Evolutionary conservation across 1,284 basidiomycete species (phyloP).

Genomic region (Tetrapyrgos nigripes): DNA sequence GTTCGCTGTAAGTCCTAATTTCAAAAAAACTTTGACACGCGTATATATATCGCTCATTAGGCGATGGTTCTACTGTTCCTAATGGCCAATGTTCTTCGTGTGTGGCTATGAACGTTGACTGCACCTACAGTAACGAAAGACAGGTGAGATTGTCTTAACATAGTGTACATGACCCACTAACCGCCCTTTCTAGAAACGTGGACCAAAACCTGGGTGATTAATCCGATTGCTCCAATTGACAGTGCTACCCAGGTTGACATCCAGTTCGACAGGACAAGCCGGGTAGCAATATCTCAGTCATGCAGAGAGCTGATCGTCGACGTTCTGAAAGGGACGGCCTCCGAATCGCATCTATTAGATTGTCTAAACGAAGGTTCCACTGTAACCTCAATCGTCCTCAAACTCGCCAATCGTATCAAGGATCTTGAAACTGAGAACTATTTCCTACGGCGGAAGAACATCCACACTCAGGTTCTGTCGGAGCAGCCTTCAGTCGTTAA

Average conservation of each 20-base stretch:
- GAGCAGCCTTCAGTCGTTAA: no score
- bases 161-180: no score
- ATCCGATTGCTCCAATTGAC: neutral
- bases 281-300: neutral
- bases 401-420: neutral
- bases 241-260: neutral
- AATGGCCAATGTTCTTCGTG: neutral
- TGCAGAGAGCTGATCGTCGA: neutral
- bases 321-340: neutral
- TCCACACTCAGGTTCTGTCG: no score
- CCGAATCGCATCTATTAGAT: neutral
- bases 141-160: neutral
- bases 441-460: no score
- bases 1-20: neutral
- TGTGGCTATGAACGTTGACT: neutral
- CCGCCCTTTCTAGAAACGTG: no score
- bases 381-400: slow-evolving; percentile 14
- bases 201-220: neutral
- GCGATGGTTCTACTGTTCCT: neutral
- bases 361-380: slow-evolving; percentile 18
- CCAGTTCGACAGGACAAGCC: neutral
- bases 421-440: no score
- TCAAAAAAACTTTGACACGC: no score
- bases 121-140: neutral
- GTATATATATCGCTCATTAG: neutral